These are phyloP conservation scores for Ceratobasidium theobromae DNA, from an alignment of 1,284 basidiomycete genomes.

Conservation along the genomic window DNA sequence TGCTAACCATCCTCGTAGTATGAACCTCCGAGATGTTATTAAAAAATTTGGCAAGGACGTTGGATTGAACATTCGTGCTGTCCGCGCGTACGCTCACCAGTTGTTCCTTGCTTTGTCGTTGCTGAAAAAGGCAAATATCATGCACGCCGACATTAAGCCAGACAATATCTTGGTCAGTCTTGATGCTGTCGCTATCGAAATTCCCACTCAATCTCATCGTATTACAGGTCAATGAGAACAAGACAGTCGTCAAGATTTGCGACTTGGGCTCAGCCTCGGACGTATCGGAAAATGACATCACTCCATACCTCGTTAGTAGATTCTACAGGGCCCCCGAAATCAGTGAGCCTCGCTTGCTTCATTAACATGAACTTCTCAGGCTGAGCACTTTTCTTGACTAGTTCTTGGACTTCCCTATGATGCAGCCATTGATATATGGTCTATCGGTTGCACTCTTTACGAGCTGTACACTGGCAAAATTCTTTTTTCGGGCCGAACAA, in stretches of 20 bases:
- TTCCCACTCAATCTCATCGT: background rate
- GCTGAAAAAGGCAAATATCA: constrained; percentile 85
- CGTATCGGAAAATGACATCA: constrained; percentile 93
- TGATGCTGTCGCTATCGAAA: background rate
- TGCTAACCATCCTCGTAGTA: constrained; percentile 52
- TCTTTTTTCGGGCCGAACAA: constrained; percentile 92
- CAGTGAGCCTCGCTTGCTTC: constrained; percentile 58
- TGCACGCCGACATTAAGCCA: constrained; percentile 98
- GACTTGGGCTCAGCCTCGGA: constrained; percentile 96
- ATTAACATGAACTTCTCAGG: background rate
- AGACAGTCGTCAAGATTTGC: constrained; percentile 91
- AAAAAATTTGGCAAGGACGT: constrained; percentile 99
- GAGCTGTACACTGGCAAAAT: constrained; percentile 99
- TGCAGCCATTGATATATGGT: constrained; percentile 94
- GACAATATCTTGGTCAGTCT: constrained; percentile 86
- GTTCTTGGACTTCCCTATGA: constrained; percentile 96
- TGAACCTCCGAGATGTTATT: constrained; percentile 97
- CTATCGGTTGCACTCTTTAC: constrained; percentile 95
- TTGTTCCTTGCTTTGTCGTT: constrained; percentile 87
- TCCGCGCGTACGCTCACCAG: constrained; percentile 97
- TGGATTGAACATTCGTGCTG: constrained; percentile 92
- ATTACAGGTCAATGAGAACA: constrained; percentile 86
- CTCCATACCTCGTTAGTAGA: constrained; percentile 95
- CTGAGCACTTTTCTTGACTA: constrained; percentile 43
- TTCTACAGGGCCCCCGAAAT: constrained; percentile 99